A percentile compares a stretch with the other conserved stretches of the same genome.
phyloP scores from a whole-genome alignment of 2,329 filamentous ascomycete genomes.

The Epichloe coenophiala region DNA sequence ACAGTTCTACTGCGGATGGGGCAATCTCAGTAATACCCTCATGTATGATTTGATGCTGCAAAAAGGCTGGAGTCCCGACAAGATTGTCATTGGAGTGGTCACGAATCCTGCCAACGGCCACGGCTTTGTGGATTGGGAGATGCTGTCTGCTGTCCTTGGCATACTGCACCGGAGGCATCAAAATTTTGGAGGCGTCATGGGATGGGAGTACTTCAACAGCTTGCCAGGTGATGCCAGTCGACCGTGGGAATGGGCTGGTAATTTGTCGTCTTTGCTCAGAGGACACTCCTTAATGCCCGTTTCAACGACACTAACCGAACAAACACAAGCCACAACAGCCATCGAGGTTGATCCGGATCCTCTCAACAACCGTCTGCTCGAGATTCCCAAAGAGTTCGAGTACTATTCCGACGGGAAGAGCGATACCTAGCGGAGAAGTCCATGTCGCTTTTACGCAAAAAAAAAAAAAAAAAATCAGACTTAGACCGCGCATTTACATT shows the following conservation, averaged over 20 bases:
- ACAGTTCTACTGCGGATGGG: conserved; percentile 91
- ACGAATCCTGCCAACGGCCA: conserved; percentile 63
- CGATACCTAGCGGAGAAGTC: not conserved
- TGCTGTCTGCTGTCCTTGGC: conserved; percentile 29
- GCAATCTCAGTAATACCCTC: conserved; percentile 32
- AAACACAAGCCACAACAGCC: not conserved
- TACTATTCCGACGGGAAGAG: conserved; percentile 11
- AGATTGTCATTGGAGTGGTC: conserved; percentile 68
- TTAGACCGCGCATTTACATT: not conserved
- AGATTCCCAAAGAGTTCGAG: conserved; percentile 12
- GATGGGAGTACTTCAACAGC: conserved; percentile 91
- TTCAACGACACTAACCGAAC: not conserved
- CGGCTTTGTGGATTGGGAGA: conserved; percentile 36
- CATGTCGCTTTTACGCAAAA: not conserved
- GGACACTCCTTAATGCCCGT: conserved; percentile 12
- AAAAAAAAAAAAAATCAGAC: not conserved
- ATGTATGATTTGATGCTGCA: conserved; percentile 39
- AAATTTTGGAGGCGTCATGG: conserved; percentile 76
- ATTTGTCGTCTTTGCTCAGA: conserved; percentile 40
- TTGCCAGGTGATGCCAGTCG: conserved; percentile 45
- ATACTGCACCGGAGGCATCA: conserved; percentile 38
- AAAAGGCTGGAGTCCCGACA: conserved; percentile 56
- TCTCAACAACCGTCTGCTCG: conserved; percentile 1
- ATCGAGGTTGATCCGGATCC: conserved; percentile 13
- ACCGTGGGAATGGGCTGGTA: conserved; percentile 68